Evolutionary conservation across 116 monocot species (phyloP).

Genomic region (Zostera marina): DNA sequence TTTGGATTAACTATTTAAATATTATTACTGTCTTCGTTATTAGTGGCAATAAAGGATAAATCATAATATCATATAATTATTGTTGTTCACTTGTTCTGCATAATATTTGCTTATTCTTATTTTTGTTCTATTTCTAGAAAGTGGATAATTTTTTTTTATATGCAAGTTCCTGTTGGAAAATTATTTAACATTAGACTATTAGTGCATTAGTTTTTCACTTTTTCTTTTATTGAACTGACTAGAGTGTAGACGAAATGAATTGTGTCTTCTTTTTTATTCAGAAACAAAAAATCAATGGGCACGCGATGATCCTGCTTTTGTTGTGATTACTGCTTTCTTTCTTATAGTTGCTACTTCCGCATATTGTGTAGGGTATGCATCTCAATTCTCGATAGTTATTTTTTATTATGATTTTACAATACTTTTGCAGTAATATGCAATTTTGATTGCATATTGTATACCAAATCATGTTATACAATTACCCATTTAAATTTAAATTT

Average conservation of each 20-base stretch:
- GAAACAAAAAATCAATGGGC: conserved; percentile 99
- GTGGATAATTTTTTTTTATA: neutral
- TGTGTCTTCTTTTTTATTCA: conserved; percentile 16
- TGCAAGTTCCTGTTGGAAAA: neutral
- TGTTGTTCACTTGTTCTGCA: neutral
- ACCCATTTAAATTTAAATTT: too few species aligned
- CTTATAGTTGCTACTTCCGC: conserved; percentile 75
- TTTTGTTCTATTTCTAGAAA: neutral
- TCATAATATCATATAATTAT: neutral
- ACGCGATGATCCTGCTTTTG: conserved; percentile 92
- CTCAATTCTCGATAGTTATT: neutral
- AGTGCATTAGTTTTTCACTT: neutral
- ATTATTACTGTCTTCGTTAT: too few species aligned
- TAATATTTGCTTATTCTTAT: neutral
- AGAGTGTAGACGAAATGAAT: conserved; percentile 1
- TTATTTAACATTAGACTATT: too few species aligned
- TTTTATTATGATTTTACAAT: conserved; percentile 1
- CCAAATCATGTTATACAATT: too few species aligned
- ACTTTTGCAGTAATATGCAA: neutral
- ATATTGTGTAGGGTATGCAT: conserved; percentile 88
- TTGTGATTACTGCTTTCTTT: conserved; percentile 69
- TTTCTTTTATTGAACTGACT: neutral
- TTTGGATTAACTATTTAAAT: too few species aligned
- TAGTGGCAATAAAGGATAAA: too few species aligned
- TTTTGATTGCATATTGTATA: neutral